These are phyloP conservation scores for Rutidosis leptorrhynchoides DNA, from an alignment of 129 eudicot genomes.

Conservation along the genomic window DNA sequence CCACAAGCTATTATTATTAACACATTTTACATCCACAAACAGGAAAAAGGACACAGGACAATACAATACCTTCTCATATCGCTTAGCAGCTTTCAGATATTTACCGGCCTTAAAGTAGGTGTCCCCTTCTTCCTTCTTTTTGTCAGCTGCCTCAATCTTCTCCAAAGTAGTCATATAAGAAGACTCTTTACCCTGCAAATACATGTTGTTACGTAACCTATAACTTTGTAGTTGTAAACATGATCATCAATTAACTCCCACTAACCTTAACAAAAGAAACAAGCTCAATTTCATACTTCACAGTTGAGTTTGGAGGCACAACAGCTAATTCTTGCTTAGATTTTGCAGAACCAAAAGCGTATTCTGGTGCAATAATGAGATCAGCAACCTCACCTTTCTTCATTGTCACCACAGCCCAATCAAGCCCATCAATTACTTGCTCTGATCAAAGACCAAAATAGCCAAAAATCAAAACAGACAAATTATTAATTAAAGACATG, in stretches of 20 bases:
- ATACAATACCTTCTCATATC: slow-evolving; percentile 87
- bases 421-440: slow-evolving; percentile 90
- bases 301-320: slow-evolving; percentile 82
- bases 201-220: background rate
- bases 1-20: background rate
- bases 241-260: background rate
- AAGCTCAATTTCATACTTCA: slow-evolving; percentile 70
- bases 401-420: slow-evolving; percentile 70
- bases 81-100: slow-evolving; percentile 68
- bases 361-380: slow-evolving; percentile 67
- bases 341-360: slow-evolving; percentile 73
- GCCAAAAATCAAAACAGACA: background rate
- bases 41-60: background rate
- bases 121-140: slow-evolving; percentile 94
- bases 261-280: slow-evolving; percentile 82
- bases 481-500: background rate
- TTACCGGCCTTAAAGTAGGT: slow-evolving; percentile 80
- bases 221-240: background rate
- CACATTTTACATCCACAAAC: background rate
- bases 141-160: slow-evolving; percentile 89
- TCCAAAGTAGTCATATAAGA: slow-evolving; percentile 88
- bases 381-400: slow-evolving; percentile 89
- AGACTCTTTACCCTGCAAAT: slow-evolving; percentile 79
- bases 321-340: slow-evolving; percentile 71
- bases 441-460: slow-evolving; percentile 39